Evolutionary conservation across 2,329 filamentous ascomycete genomes (phyloP).

Genomic region (Neofusicoccum ribis): DNA sequence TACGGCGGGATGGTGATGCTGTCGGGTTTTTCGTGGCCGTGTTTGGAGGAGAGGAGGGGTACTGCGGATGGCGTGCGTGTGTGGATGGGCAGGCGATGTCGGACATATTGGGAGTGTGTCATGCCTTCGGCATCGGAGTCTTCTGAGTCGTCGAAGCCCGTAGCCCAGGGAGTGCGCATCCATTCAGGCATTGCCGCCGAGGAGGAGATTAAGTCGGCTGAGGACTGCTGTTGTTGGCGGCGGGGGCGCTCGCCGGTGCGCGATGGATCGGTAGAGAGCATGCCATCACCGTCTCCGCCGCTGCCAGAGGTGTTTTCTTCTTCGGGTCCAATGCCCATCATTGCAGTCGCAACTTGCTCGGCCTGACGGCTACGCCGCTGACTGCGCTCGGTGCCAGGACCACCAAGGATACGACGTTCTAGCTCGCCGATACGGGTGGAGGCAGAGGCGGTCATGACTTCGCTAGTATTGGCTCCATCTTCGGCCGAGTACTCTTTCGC

Average conservation of each 20-base stretch:
- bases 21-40: background rate
- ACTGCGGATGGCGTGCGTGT: background rate
- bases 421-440: constrained; percentile 56
- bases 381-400: constrained; percentile 28
- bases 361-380: constrained; percentile 26
- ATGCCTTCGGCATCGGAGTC: background rate
- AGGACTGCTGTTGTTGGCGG: background rate
- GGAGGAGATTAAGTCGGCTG: background rate
- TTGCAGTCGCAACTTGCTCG: constrained; percentile 25
- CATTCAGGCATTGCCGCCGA: background rate
- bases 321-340: constrained; percentile 19
- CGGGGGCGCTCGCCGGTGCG: constrained; percentile 3
- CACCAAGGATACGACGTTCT: constrained; percentile 54
- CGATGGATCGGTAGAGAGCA: constrained; percentile 25
- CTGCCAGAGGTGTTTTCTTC: constrained; percentile 48
- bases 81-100: background rate
- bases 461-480: constrained; percentile 30
- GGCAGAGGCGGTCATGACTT: constrained; percentile 33
- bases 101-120: background rate
- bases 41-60: background rate
- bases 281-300: constrained; percentile 45
- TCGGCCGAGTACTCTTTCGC: constrained; percentile 57
- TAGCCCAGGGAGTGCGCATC: constrained; percentile 3
- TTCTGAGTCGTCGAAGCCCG: background rate
- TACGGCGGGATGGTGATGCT: constrained; percentile 49